Evolutionary conservation across 257 asterid genomes (phyloP).

Genomic region (Thymus mandschuricus): DNA sequence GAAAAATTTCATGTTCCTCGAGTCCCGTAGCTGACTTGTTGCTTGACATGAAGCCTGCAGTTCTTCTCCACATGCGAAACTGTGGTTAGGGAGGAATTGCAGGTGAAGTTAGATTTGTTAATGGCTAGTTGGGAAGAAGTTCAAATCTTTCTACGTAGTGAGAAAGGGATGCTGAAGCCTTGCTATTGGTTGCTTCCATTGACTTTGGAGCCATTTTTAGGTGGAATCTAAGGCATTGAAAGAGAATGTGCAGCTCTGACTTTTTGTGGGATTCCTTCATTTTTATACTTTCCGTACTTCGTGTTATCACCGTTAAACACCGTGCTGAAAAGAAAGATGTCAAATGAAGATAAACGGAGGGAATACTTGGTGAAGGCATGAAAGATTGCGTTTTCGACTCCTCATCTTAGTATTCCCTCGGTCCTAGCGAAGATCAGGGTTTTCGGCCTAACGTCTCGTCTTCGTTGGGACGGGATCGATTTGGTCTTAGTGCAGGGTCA

Average conservation of each 20-base stretch:
- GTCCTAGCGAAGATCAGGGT: too few species aligned
- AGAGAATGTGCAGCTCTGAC: constrained; percentile 47
- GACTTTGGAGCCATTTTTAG: constrained; percentile 44
- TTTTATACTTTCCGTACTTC: background rate
- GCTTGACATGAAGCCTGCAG: constrained; percentile 7
- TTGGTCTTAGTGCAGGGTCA: background rate
- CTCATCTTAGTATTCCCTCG: too few species aligned
- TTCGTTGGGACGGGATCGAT: too few species aligned
- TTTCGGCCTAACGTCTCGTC: too few species aligned
- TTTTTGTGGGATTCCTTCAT: constrained; percentile 32
- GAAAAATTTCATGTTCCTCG: constrained; percentile 38
- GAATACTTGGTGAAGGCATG: background rate
- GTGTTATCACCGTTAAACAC: constrained; percentile 22
- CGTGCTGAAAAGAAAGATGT: background rate
- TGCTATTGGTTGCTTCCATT: constrained; percentile 38
- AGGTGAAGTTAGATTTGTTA: constrained; percentile 20
- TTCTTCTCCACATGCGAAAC: background rate
- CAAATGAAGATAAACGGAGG: background rate
- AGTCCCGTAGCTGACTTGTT: constrained; percentile 42
- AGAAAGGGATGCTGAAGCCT: constrained; percentile 28
- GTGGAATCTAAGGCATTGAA: constrained; percentile 34
- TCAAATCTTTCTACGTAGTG: constrained; percentile 25
- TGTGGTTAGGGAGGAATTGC: background rate
- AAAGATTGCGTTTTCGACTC: too few species aligned
- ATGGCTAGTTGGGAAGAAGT: constrained; percentile 25